Conservation (phyloP, 768 basidiomycete species). For the Leucocoprinus leucothites region DNA sequence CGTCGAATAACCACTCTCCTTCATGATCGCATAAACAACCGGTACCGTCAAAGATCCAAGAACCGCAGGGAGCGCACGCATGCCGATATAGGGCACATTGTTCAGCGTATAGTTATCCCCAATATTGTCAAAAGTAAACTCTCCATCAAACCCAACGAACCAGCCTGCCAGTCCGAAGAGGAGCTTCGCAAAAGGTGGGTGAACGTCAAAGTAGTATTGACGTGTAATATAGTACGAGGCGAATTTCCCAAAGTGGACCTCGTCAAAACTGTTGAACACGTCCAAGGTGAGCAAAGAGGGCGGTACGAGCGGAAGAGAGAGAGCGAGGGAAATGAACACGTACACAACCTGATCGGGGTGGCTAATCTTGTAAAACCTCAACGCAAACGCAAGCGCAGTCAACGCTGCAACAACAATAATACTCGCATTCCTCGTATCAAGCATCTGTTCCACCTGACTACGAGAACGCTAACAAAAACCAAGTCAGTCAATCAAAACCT, state of each 20-base stretch:
- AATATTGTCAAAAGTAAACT: conserved; percentile 92
- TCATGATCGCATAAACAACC: conserved; percentile 94
- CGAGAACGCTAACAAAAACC: conserved; percentile 41
- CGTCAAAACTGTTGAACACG: conserved; percentile 77
- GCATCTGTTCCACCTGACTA: conserved; percentile 55
- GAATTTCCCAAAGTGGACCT: conserved; percentile 99
- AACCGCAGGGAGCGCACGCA: conserved; percentile 90
- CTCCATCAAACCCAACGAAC: conserved; percentile 95
- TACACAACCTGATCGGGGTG: conserved; percentile 95
- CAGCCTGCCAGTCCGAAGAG: conserved; percentile 92
- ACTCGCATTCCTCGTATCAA: conserved; percentile 66
- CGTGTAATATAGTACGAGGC: conserved; percentile 90
- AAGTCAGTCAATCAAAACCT: background rate
- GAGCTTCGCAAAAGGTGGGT: conserved; percentile 95
- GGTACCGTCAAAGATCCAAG: conserved; percentile 89
- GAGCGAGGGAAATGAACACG: conserved; percentile 27
- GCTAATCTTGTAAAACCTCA: conserved; percentile 93
- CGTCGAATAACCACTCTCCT: conserved; percentile 94
- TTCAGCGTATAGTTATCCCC: conserved; percentile 87
- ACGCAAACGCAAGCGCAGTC: conserved; percentile 73
- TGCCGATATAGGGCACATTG: conserved; percentile 91
- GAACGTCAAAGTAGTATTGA: conserved; percentile 99
- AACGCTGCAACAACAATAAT: conserved; percentile 56
- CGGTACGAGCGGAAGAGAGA: conserved; percentile 5
- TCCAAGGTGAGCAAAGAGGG: background rate